A percentile compares a stretch with the other conserved stretches of the same genome.
phyloP scores from a whole-genome alignment of 345 rosid species.

The Zanthoxylum bungeanum region DNA sequence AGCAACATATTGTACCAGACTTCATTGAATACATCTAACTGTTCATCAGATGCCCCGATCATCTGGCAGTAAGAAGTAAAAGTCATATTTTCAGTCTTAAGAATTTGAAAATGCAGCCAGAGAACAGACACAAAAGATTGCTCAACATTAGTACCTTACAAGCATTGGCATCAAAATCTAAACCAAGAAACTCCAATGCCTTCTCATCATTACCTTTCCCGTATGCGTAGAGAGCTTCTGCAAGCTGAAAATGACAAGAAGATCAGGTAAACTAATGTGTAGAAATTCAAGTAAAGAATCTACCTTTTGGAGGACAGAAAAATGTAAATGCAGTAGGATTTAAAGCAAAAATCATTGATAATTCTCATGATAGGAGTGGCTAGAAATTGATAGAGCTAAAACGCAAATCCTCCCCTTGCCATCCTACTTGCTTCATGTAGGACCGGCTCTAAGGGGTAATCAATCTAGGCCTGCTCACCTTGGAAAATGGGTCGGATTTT shows the following conservation, averaged over 20 bases:
- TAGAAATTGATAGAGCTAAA: not conserved
- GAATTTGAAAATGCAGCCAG: not conserved
- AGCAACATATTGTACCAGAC: slow-evolving; percentile 71
- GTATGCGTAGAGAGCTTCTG: slow-evolving; percentile 64
- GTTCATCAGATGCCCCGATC: slow-evolving; percentile 89
- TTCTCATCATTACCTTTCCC: slow-evolving; percentile 49
- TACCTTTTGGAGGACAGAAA: not conserved
- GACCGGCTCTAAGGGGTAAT: too few relatives aligned
- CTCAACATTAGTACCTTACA: slow-evolving; percentile 53
- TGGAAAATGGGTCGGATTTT: too few relatives aligned
- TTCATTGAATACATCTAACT: slow-evolving; percentile 85
- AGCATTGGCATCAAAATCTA: slow-evolving; percentile 56
- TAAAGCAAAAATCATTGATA: not conserved
- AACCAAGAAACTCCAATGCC: slow-evolving; percentile 60
- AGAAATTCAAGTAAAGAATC: not conserved
- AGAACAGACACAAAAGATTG: not conserved
- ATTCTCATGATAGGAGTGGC: not conserved
- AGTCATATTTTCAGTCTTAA: not conserved
- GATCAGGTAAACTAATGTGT: not conserved
- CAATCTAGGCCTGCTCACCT: too few relatives aligned
- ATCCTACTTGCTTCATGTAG: not conserved
- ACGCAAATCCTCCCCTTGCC: not conserved
- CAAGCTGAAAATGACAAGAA: slow-evolving; percentile 44
- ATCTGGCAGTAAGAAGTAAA: slow-evolving; percentile 33
- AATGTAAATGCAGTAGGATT: not conserved